Base-by-base conservation (phyloP, 371 early-diverging fungal species). In the Circinella umbellata region DNA sequence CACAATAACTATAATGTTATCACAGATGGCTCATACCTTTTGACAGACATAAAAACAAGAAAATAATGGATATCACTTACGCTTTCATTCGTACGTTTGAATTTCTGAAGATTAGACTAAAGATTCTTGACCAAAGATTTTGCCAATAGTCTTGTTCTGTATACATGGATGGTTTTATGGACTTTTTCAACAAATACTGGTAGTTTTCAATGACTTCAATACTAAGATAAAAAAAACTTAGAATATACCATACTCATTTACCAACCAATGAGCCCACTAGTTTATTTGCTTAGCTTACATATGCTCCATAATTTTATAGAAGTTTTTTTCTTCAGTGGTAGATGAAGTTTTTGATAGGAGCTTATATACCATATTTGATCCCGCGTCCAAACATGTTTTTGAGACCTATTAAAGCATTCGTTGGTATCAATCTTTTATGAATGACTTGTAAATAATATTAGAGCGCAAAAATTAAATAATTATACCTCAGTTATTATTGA, bases 1-100 rank as follows among this genome's bases (percentile, higher is more conserved):
- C 51, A 51, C 51, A 51, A 51, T 51, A 51, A 51, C 51, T 15
- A 51, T 51, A 51, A 51, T 51, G 51, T 51, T 15, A 51, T 51
- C 51, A 51, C 51, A 51, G 51, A 51, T 15, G n/a, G 6, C 51
- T 51, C 15, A 51, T 51, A 51, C 14, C 51, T 51, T 51, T 51
- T 17, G 14, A 39, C 39, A 8, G 14, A 39, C 46, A 46, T 18
- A 39, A 61, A 61, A 46, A 46, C 37, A 37, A 46, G 61, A 46
- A 61, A 61, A 15, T 17, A 61, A 13, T 36, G 37, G 18, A 59
- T 59, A 15, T 59, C 37, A 61, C 62, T 61, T 46, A 61, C 62
- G 62, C 62, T 61, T 61, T 61, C 39, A 61, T 46, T 17, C 62
- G 62, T 8, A 61, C 20, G n/a, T 36, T 61, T 61, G 62, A 46